phyloP scores from a whole-genome alignment of 169 alveolate species.

The Babesia ovata region DNA sequence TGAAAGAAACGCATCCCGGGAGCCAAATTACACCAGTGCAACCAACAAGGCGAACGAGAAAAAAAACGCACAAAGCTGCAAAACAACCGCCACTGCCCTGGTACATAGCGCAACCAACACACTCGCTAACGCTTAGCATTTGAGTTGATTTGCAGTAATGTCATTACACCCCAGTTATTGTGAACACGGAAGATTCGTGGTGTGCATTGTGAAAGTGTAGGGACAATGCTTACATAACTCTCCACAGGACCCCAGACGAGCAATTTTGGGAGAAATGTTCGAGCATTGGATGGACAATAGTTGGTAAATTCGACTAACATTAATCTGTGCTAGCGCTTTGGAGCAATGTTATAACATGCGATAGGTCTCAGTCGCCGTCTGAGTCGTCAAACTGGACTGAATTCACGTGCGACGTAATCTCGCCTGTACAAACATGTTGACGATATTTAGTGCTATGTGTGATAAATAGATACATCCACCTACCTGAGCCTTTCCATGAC shows the following conservation, averaged over 20 bases:
- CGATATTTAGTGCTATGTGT: background rate
- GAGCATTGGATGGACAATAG: no score
- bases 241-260: no score
- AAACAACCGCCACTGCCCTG: constrained; percentile 6
- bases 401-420: constrained; percentile 51
- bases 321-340: background rate
- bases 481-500: constrained; percentile 83
- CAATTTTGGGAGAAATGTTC: no score
- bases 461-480: background rate
- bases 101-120: constrained; percentile 38
- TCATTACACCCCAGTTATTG: no score
- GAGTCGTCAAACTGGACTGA: constrained; percentile 63
- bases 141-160: background rate
- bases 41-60: background rate
- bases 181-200: no score
- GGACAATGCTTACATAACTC: no score
- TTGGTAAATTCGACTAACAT: background rate
- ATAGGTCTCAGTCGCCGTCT: constrained; percentile 20
- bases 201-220: no score
- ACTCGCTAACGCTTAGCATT: constrained; percentile 24
- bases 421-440: constrained; percentile 27
- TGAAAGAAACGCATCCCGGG: background rate
- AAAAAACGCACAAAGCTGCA: background rate
- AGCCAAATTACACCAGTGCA: background rate
- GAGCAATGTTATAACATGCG: background rate